Evolutionary conservation across 2,329 filamentous ascomycete species (phyloP).

Genomic region (Pyrenophora teres): DNA sequence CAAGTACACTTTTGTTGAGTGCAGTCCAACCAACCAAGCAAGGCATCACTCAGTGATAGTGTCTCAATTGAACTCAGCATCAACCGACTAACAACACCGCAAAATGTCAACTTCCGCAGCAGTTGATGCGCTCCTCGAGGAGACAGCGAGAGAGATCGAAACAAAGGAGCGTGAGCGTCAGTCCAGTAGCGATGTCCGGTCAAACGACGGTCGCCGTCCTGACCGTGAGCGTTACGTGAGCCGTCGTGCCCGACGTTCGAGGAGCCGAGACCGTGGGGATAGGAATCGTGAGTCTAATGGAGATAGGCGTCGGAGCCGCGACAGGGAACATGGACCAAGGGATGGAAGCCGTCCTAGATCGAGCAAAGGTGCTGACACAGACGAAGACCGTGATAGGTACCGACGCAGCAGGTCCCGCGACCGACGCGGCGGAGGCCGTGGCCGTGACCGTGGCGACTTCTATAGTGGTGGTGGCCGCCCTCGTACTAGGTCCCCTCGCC

Average conservation of each 20-base stretch:
- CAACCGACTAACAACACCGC: constrained; percentile 18
- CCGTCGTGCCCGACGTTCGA: constrained; percentile 34
- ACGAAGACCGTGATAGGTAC: constrained; percentile 46
- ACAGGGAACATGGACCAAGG: constrained; percentile 36
- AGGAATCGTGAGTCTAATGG: constrained; percentile 40
- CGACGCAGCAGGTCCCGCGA: constrained; percentile 33
- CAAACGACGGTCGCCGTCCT: constrained; percentile 29
- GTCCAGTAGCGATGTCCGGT: constrained; percentile 38
- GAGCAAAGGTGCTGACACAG: constrained; percentile 42
- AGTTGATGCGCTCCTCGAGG: constrained; percentile 89
- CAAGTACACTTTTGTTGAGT: constrained; percentile 20
- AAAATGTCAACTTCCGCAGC: constrained; percentile 60
- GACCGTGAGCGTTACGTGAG: constrained; percentile 38
- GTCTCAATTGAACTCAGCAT: constrained; percentile 29
- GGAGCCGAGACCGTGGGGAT: constrained; percentile 34
- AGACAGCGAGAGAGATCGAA: constrained; percentile 31
- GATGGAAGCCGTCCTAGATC: constrained; percentile 40
- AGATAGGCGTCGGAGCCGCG: constrained; percentile 40
- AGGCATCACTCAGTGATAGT: constrained; percentile 16
- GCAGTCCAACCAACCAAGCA: constrained; percentile 17
- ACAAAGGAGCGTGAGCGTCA: constrained; percentile 21
- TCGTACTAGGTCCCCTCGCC: constrained; percentile 47
- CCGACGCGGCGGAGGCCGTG: constrained; percentile 32
- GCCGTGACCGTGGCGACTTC: constrained; percentile 44
- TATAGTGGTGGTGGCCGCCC: constrained; percentile 46